Base-by-base conservation (phyloP, 208 protist genomes). In the Lotmaria passim region DNA sequence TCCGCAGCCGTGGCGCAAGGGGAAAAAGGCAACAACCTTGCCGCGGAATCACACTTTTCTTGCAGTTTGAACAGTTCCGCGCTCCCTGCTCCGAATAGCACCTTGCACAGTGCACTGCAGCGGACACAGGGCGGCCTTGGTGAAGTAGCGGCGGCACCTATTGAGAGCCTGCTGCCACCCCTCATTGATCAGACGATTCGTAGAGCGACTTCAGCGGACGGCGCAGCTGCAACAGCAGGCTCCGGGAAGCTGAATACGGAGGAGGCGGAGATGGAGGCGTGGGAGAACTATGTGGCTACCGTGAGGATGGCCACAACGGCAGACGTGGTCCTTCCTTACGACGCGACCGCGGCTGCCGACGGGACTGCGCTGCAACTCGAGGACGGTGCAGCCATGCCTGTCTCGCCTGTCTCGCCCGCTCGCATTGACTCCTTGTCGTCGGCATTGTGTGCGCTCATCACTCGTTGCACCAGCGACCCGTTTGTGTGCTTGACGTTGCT, bases 161-260 rank as follows among this genome's bases (percentile, higher is more conserved):
- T 79, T 10, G 61, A 72, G 33, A 76, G 63, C 30, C 56, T 76
- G 44, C 53, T 76, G 28, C 70, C 70, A 30, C 70, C 70, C 14
- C 55, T 76, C 15, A 69, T 76, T 46, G 70, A 76, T 4, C 62
- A 76, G 44, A 59, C 70, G 0, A 11, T 36, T 21, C 61, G 30
- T 21, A 56, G 28, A 17, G 7, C 44, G 7, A 51, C 39, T 19
- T 2, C 24, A 15, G 36, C 23, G 30, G 59, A 64, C 30, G 30
- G 30, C 28, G 31, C 44, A 0, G 53, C 33, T 24, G 26, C 15
- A n/a, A 26, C 7, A 2, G 51, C 47, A 6, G 26, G n/a, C 2
- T 11, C 26, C 11, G 34, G 19, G 19, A 52, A 75, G 41, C 47
- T 72, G 7, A 61, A 34, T 26, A 56, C 31, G n/a, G 65, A 62